Evolutionary conservation across 768 basidiomycete species (phyloP).

Genomic region (Suillus bovinus): DNA sequence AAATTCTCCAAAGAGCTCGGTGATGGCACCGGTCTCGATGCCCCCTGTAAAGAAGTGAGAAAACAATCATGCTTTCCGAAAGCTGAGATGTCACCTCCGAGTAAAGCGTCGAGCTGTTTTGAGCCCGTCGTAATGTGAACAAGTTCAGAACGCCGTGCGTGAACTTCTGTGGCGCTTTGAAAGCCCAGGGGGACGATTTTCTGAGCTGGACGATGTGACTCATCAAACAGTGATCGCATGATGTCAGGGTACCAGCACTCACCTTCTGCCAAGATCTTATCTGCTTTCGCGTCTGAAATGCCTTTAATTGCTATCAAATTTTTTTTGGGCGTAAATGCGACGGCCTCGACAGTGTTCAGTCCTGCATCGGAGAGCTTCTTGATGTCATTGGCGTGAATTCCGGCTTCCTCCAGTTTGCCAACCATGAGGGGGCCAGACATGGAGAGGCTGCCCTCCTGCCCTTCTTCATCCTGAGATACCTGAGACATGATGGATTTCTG

Average conservation of each 20-base stretch:
- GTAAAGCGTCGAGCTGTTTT: slow-evolving; percentile 91
- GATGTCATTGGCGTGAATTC: slow-evolving; percentile 87
- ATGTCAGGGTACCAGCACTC: slow-evolving; percentile 21
- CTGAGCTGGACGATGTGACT: slow-evolving; percentile 54
- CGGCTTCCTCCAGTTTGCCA: slow-evolving; percentile 82
- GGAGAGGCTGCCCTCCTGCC: slow-evolving; percentile 45
- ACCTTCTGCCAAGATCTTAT: slow-evolving; percentile 95
- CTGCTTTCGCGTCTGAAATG: slow-evolving; percentile 95
- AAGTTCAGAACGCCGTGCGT: slow-evolving; percentile 90
- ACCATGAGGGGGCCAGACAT: slow-evolving; percentile 84
- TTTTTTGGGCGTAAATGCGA: slow-evolving; percentile 98
- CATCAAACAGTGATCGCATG: slow-evolving; percentile 14
- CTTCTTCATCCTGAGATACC: slow-evolving; percentile 50
- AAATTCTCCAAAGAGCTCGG: slow-evolving; percentile 98
- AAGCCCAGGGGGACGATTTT: slow-evolving; percentile 98
- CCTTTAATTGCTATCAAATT: slow-evolving; percentile 88
- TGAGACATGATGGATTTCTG: slow-evolving; percentile 40
- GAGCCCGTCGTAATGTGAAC: slow-evolving; percentile 97
- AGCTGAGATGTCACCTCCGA: slow-evolving; percentile 65
- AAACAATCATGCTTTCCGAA: background rate
- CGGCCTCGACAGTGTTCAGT: slow-evolving; percentile 90
- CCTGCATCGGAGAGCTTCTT: slow-evolving; percentile 95
- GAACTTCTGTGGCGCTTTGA: slow-evolving; percentile 97
- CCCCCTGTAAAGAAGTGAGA: slow-evolving; percentile 57
- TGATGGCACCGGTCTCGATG: slow-evolving; percentile 97